Base-by-base conservation (phyloP, 805 yeast genomes). In the Candida maltosa region DNA sequence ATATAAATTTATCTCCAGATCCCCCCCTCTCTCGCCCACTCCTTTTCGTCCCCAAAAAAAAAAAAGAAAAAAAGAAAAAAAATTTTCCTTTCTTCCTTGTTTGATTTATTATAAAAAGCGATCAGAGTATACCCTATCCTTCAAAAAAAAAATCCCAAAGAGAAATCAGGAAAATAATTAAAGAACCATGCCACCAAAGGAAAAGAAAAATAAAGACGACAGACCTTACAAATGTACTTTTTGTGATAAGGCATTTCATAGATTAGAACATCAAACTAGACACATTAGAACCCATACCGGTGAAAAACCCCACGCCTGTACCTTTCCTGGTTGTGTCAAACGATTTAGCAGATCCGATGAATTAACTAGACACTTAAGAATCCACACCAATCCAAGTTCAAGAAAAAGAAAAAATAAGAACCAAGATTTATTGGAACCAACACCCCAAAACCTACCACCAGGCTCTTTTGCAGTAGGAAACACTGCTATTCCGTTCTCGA, bases 271-370 rank as follows among this genome's bases (percentile, higher is more conserved):
- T 58, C 94, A 86, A 54, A 87, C 95, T 9, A 73, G 96, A 46
- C 96, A 87, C 56, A 83, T 88, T 47, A 70, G 96, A 39, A 87
- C 95, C 7, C 96, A 87, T 62, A 87, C 96, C 1, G 96, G 96
- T 32, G 95, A 87, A 56, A 85, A 87, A 56, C 95, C 96, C 2
- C 93, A 85, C 54, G 80, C 78, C 32, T 87, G 96, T 60, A 74
- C 79, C 14, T 87, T 75, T 47, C 88, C 93, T 1, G 86, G 86
- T n/a, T 87, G 96, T 61, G 58, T 78, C 35, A 87, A 88, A 58
- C 70, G 83, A 43, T 87, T 87, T 53, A 75, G 84, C 39, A 73
- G 96, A 43, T 72, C 81, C 18, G 96, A 88, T 60, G 96, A 87
- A 62, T 70, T 87, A 38, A 87, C 95, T 10, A 70, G 96, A 46